Evolutionary conservation across 148 eudicot species (phyloP), one percentile per base, ranked within the genome.

Genomic region (Chenopodium quinoa): DNA sequence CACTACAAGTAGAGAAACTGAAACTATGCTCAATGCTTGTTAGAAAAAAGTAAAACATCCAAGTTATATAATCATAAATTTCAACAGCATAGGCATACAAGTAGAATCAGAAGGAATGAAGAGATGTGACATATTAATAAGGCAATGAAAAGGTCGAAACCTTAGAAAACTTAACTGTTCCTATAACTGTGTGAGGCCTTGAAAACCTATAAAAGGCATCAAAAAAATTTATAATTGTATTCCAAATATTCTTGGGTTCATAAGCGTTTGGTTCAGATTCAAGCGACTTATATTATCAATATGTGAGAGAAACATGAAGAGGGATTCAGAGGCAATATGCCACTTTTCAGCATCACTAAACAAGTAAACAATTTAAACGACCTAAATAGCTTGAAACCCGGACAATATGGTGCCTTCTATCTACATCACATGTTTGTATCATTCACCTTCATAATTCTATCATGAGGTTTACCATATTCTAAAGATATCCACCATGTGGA

Each of bases 1-100:
- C 58, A 95, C 95, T 81, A 97, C 97, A 77, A 95, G 97, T 81
- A 95, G 92, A 88, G 99, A 95, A 84, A 95, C 99, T 85, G 99
- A 95, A 87, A 92, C 82, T 85, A 95, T 95, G 93, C 99, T 95
- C 89, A 95, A 88, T 29, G 95, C 93, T 97, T 95, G 97, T 80
- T 82, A 88, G 46, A 17, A 74, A 50, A 58, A 32, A 79, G 47
- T 64, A 69, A 76, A 62, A 46, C 31, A 32, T 32, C 12, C 50
- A 44, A 6, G 19, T 40, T 27, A 3, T 76, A 27, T 12, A 50
- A 66, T 32, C 47, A 67, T n/a, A 77, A 66, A 80, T 4, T 16
- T 50, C 10, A 71, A 71, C 11, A 54, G 25, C n/a, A 29, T 37
- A 67, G 67, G 0, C 22, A 52, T 23, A 16, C 4, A 65, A 71